Percentiles rank a stretch among this genome's conserved stretches.
Evolutionary conservation across 805 yeast genomes (phyloP).

Genomic region (Sporopachydermia lactativora): DNA sequence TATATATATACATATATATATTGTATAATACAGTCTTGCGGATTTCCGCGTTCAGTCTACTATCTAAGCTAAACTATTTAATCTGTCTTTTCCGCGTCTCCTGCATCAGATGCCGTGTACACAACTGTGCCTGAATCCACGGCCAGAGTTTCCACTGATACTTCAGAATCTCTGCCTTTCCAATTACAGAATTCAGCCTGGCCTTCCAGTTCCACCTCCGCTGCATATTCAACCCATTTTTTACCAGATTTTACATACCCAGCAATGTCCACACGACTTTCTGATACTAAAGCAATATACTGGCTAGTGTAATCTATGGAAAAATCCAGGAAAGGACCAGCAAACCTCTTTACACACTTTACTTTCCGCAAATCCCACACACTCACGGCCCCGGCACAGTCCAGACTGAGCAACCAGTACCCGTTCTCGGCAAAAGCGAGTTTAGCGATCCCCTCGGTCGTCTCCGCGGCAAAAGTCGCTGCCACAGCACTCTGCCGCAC

Average conservation of each 20-base stretch:
- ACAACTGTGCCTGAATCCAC: too few relatives aligned
- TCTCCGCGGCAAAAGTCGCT: slow-evolving; percentile 17
- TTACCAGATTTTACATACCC: slow-evolving; percentile 28
- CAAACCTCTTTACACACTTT: slow-evolving; percentile 7
- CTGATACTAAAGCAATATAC: slow-evolving; percentile 10
- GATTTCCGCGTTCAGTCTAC: too few relatives aligned
- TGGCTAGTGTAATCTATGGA: slow-evolving; percentile 17
- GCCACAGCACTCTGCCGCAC: slow-evolving; percentile 24
- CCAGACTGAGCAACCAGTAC: slow-evolving; percentile 35
- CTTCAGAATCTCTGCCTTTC: too few relatives aligned
- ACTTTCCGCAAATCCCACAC: slow-evolving; percentile 37
- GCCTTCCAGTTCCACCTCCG: too few relatives aligned
- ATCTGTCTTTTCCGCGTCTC: too few relatives aligned
- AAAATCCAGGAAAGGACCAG: slow-evolving; percentile 8
- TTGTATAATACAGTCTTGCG: too few relatives aligned
- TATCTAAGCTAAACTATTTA: too few relatives aligned
- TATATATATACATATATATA: too few relatives aligned
- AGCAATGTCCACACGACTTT: slow-evolving; percentile 17
- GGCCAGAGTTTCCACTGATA: too few relatives aligned
- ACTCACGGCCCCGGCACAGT: slow-evolving; percentile 19
- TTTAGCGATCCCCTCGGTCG: slow-evolving; percentile 17
- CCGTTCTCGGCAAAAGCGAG: slow-evolving; percentile 50
- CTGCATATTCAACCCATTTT: too few relatives aligned
- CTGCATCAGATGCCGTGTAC: too few relatives aligned
- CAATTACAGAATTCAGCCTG: too few relatives aligned